Evolutionary conservation across 108 stramenopile genomes (phyloP), one percentile per base, ranked within the genome.

Genomic region (Pseudonitzschia multiseries): DNA sequence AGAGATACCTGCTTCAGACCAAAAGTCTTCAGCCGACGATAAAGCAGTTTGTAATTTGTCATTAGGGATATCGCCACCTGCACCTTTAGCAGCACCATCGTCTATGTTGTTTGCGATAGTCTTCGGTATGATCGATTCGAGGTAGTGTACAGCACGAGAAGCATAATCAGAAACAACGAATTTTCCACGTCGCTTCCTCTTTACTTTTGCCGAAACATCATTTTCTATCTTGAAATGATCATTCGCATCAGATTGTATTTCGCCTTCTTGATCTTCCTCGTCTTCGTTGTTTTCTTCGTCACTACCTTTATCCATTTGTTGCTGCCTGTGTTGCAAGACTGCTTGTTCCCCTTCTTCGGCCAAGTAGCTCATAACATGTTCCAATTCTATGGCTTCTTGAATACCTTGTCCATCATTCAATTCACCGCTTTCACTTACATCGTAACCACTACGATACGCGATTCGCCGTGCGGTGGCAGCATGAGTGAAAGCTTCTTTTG

Each of bases 121-220:
- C 33, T 67, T 68, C 1, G 78, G 78, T 28, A 72, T 42, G 36
- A 73, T 73, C 33, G 72, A 73, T 51, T 77, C 77, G n/a, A 77
- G 65, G 29, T 71, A 71, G 13, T 77, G 52, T 3, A 66, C 31
- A 17, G 78, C 72, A 22, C 44, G 36, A n/a, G 27, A 41, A 40
- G 78, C 78, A 73, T 71, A 71, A 27, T 65, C 60, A 9, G 68
- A 67, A 26, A 46, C 27, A 17, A 15, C 32, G 36, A 33, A 33
- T 40, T 28, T 50, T 8, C 67, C 50, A 0, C 44, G 67, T n/a
- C 0, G 0, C 24, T 50, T 0, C 17, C 48, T 40, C 21, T 67
- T 46, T 13, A 20, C 17, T 17, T 40, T 65, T 13, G 15, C 42
- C 12, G 65, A 24, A 14, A 0, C 65, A 41, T 48, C 65, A 20